These are phyloP conservation scores for Apiospora pterosperma DNA, from an alignment of 2,329 filamentous ascomycete genomes.

Conservation along the genomic window DNA sequence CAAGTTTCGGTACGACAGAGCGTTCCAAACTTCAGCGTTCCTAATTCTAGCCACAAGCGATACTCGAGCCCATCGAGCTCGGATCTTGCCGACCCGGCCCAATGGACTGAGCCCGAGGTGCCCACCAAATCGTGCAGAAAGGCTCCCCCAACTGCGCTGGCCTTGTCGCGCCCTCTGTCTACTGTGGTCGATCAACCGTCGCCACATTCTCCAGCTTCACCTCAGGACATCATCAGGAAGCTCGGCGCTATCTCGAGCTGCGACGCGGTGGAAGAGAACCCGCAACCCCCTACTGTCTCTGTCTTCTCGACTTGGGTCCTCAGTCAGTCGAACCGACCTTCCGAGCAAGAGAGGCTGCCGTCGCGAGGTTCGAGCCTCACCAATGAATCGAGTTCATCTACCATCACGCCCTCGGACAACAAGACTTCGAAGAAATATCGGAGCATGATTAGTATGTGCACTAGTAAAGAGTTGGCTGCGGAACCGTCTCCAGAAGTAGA, in stretches of 20 bases:
- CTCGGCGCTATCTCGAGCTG: constrained; percentile 15
- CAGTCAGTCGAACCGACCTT: not conserved
- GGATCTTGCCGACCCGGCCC: constrained; percentile 16
- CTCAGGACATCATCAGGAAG: constrained; percentile 4
- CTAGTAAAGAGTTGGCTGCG: not conserved
- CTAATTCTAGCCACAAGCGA: constrained; percentile 42
- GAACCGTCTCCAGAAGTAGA: not conserved
- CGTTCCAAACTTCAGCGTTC: constrained; percentile 53
- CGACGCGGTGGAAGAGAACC: not conserved
- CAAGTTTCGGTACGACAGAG: constrained; percentile 15
- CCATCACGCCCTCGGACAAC: not conserved
- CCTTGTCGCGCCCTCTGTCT: constrained; percentile 49
- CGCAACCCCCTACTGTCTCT: constrained; percentile 3
- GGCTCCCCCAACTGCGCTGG: constrained; percentile 43
- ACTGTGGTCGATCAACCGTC: constrained; percentile 53
- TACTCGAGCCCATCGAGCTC: constrained; percentile 35
- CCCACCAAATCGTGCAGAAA: constrained; percentile 26
- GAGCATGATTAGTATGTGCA: constrained; percentile 7
- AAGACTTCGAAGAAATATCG: constrained; percentile 6
- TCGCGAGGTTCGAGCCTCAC: constrained; percentile 1
- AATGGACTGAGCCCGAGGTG: constrained; percentile 20
- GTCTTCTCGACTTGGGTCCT: constrained; percentile 8
- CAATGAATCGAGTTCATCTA: not conserved
- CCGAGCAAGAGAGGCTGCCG: constrained; percentile 4
- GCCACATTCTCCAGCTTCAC: constrained; percentile 19